Conservation (phyloP, 2,329 filamentous ascomycete genomes). For the Keithomyces neogunnii region DNA sequence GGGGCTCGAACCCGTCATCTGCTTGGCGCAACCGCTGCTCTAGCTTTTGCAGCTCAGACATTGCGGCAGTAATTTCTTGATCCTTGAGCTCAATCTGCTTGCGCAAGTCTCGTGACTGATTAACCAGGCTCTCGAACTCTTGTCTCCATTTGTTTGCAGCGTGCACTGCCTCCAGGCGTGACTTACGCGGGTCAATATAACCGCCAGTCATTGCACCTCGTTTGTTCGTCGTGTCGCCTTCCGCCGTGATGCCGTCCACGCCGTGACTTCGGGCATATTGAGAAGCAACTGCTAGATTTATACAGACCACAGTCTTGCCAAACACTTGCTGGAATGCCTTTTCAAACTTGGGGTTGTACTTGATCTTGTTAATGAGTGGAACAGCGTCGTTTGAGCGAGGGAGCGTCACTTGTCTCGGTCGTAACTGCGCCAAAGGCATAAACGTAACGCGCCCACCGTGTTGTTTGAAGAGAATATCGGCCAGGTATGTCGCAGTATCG, state of each 20-base stretch:
- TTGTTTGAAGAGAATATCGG: slow-evolving; percentile 70
- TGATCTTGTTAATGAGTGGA: slow-evolving; percentile 76
- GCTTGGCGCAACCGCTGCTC: slow-evolving; percentile 71
- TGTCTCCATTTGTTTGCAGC: slow-evolving; percentile 66
- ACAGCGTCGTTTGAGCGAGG: slow-evolving; percentile 83
- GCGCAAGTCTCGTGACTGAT: slow-evolving; percentile 57
- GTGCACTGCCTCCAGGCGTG: slow-evolving; percentile 77
- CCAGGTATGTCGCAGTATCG: slow-evolving; percentile 72
- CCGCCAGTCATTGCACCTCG: slow-evolving; percentile 93
- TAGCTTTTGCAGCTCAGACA: slow-evolving; percentile 73
- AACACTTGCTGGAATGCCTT: slow-evolving; percentile 92
- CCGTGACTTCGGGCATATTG: slow-evolving; percentile 90
- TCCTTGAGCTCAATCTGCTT: slow-evolving; percentile 68
- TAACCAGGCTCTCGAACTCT: slow-evolving; percentile 60
- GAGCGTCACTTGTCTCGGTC: slow-evolving; percentile 62
- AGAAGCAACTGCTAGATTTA: slow-evolving; percentile 75
- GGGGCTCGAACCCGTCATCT: slow-evolving; percentile 72
- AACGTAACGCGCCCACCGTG: slow-evolving; percentile 86
- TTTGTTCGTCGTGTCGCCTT: slow-evolving; percentile 92
- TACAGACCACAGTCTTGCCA: slow-evolving; percentile 89
- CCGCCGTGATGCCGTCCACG: slow-evolving; percentile 86
- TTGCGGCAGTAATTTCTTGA: slow-evolving; percentile 81
- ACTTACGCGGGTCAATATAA: slow-evolving; percentile 79
- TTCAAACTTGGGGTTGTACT: slow-evolving; percentile 68
- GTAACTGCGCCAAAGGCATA: slow-evolving; percentile 81